These are phyloP conservation scores for Apiotrichum sp. DNA, from an alignment of 1,284 basidiomycete genomes.

Conservation along the genomic window DNA sequence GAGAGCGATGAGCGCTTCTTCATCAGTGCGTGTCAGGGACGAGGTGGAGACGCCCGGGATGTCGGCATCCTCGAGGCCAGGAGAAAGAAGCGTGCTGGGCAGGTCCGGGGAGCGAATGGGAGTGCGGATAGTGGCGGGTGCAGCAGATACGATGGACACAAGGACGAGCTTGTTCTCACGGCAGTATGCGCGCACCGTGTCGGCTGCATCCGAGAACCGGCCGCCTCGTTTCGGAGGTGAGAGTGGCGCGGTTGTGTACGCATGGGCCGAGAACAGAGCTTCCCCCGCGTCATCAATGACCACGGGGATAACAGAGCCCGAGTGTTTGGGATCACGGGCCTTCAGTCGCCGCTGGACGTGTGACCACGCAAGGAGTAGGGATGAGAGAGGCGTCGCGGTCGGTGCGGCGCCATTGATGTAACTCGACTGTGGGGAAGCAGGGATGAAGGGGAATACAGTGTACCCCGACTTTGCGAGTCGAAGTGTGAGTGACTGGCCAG, in stretches of 20 bases:
- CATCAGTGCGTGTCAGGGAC: constrained; percentile 24
- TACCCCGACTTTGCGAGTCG: constrained; percentile 40
- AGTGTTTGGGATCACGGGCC: constrained; percentile 26
- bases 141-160: constrained; percentile 30
- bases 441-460: constrained; percentile 40
- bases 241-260: constrained; percentile 8
- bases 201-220: constrained; percentile 34
- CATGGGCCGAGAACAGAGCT: constrained; percentile 5
- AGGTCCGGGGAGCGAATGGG: background rate
- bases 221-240: constrained; percentile 15
- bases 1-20: constrained; percentile 28
- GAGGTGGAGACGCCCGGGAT: constrained; percentile 9
- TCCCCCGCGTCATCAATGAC: constrained; percentile 35
- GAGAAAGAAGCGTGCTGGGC: background rate
- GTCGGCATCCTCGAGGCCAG: background rate
- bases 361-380: constrained; percentile 36
- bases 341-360: constrained; percentile 33
- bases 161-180: constrained; percentile 30
- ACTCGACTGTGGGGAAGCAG: constrained; percentile 18
- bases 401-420: constrained; percentile 10
- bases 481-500: constrained; percentile 36
- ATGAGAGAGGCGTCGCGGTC: constrained; percentile 26
- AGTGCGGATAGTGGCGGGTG: constrained; percentile 1
- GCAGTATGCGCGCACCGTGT: constrained; percentile 40
- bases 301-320: constrained; percentile 36